Base-by-base conservation (phyloP, 129 eudicot genomes). In the Chrysanthemum lavandulifolium region DNA sequence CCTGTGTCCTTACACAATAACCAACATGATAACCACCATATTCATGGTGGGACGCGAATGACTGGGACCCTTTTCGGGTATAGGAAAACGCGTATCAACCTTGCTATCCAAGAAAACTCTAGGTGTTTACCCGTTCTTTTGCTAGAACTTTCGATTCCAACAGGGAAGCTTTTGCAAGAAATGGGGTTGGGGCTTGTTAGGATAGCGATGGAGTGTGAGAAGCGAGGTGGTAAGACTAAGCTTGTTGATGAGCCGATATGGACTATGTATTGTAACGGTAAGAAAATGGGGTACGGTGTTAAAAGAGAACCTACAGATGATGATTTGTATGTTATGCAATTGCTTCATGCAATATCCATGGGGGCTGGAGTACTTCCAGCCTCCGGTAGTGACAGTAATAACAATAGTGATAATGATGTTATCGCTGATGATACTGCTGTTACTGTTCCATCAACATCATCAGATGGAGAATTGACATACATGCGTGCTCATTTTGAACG, bases 301-400 rank as follows among this genome's bases (percentile, higher is more conserved):
- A 88, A 81, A 53, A 83, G 99, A 74, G 96, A 88, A 64, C 85
- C 96, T 0, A 94, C 96, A 0, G 91, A 88, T 10, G 97, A 90
- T 13, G 97, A 90, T 67, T 55, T 94, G 67, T 81, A 80, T 21
- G 96, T 88, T 3, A 90, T 94, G 91, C 86, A 90, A 48, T 61
- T 79, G 80, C 72, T 94, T 76, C 96, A 88, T 64, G 97, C 96
- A 2, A 84, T 74, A 62, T 87, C 98, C 0, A 94, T 90, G 90
- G 98, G 98, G 5, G 97, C 97, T 0, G 98, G 98, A 11, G 97
- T 94, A 10, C 78, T 94, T 63, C 98, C 98, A 5, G 61, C 68
- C 2, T 76, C 74, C 18, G 81, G 80, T 4, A 29, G 63, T 58
- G 63, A 58, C 21, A 48, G 18, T 8, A 33, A 18, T 12, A 19